Conservation (phyloP, 495 filamentous ascomycete genomes). For the Xeromyces bisporus region DNA sequence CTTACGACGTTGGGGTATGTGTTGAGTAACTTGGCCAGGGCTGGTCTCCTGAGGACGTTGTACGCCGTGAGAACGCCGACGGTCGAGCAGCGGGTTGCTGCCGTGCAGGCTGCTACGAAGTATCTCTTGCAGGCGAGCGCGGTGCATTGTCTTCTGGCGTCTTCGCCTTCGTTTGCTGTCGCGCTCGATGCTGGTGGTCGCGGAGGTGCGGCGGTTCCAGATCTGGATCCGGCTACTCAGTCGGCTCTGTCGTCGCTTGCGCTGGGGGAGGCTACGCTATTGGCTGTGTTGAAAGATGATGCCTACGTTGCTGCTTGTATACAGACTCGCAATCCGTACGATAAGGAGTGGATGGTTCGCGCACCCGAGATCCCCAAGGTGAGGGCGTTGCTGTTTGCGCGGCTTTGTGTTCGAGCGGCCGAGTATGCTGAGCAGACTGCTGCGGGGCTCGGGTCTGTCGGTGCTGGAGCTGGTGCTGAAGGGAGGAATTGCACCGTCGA, state of each 20-base stretch:
- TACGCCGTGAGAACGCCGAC: slow-evolving; percentile 44
- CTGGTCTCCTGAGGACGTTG: slow-evolving; percentile 31
- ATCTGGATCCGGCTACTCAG: slow-evolving; percentile 50
- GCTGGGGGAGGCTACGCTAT: slow-evolving; percentile 71
- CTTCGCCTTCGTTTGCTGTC: slow-evolving; percentile 12
- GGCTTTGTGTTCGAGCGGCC: slow-evolving; percentile 59
- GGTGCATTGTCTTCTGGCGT: slow-evolving; percentile 53
- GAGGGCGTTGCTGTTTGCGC: slow-evolving; percentile 67
- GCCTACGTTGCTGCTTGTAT: slow-evolving; percentile 68
- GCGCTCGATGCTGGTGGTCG: background rate
- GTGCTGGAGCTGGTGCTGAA: slow-evolving; percentile 19
- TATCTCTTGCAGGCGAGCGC: slow-evolving; percentile 61
- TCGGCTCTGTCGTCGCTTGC: slow-evolving; percentile 56
- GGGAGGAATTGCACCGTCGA: slow-evolving; percentile 18
- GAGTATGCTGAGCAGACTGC: slow-evolving; percentile 37
- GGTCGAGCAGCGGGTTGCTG: slow-evolving; percentile 44
- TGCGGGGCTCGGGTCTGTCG: slow-evolving; percentile 27
- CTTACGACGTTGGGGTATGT: slow-evolving; percentile 61
- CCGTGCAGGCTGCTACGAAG: slow-evolving; percentile 60
- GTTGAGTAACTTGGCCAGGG: slow-evolving; percentile 51
- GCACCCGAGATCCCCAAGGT: slow-evolving; percentile 75
- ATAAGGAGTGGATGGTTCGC: slow-evolving; percentile 86
- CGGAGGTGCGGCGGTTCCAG: slow-evolving; percentile 17
- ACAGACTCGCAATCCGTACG: slow-evolving; percentile 57
- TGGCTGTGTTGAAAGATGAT: slow-evolving; percentile 84